Base-by-base conservation (phyloP, 495 filamentous ascomycete species). In the Aspergillus cavernicola region DNA sequence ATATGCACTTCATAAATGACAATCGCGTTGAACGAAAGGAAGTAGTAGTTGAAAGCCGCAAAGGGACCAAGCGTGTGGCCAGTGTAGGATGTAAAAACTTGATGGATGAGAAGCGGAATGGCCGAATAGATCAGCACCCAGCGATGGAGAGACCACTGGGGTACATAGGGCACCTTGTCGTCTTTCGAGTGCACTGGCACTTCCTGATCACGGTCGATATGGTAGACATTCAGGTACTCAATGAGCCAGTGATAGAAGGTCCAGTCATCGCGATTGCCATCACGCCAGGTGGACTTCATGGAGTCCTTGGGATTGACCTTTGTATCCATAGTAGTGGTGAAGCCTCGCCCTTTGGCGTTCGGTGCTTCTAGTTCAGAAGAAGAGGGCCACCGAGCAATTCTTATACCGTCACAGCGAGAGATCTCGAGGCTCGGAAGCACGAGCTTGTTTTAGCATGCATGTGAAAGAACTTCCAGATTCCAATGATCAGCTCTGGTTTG, bases 261-360 rank as follows among this genome's bases (percentile, higher is more conserved):
- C 71, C 71, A 74, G 45, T 65, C 49, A 23, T 57, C 53, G 46
- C 66, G 66, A 40, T 58, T 56, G n/a, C 53, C 61, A 4, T 57
- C 60, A 8, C 65, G 69, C 71, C 71, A 74, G 22, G 71, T 74
- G 18, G 71, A 74, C 51, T 64, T 69, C 66, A 74, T 73, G 2
- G 71, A 74, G 59, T 74, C 71, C 50, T 71, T 74, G 7, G 70
- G 63, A 40, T 63, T 58, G 18, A 53, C 48, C 51, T 53, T 64
- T 19, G 59, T 61, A 42, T 61, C 62, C 63, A 66, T 69, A 20
- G 11, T 61, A 46, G 10, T 22, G 11, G 31, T 18, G 26, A 20
- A 33, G 19, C 23, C 20, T 13, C 9, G 16, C 18, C 15, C 23
- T n/a, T 32, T 39, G 45, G 26, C 19, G 13, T 24, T 16, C 24